These are phyloP conservation scores for Colletotrichum paranaense DNA, from an alignment of 2,329 filamentous ascomycete genomes.

Conservation along the genomic window DNA sequence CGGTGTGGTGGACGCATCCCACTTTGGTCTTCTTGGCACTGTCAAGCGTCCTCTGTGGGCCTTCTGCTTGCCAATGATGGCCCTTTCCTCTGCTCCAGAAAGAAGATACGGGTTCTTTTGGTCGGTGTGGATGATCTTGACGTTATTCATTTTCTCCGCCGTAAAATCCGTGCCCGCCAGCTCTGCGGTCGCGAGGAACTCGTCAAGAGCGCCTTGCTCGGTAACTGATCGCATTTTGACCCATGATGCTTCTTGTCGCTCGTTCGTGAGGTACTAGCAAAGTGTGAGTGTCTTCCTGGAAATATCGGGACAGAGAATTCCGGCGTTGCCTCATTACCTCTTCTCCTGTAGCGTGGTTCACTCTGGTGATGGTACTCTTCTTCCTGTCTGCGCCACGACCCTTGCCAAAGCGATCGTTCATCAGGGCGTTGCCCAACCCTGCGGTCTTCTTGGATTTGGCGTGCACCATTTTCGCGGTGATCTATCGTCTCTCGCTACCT, in stretches of 20 bases:
- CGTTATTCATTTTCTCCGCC: slow-evolving; percentile 98
- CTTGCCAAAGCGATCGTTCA: slow-evolving; percentile 98
- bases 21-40: slow-evolving; percentile 88
- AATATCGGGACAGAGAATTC: no score
- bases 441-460: slow-evolving; percentile 96
- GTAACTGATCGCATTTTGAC: slow-evolving; percentile 99
- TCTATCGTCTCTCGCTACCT: not conserved
- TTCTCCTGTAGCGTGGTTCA: slow-evolving; percentile 84
- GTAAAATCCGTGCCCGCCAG: slow-evolving; percentile 99
- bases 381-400: slow-evolving; percentile 88
- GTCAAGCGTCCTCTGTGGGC: slow-evolving; percentile 83
- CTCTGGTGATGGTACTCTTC: slow-evolving; percentile 72
- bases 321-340: slow-evolving; percentile 57
- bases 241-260: slow-evolving; percentile 91
- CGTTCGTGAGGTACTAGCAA: slow-evolving; percentile 85
- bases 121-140: slow-evolving; percentile 98
- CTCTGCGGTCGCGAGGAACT: slow-evolving; percentile 95
- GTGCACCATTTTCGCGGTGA: slow-evolving; percentile 61
- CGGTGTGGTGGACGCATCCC: slow-evolving; percentile 87
- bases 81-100: slow-evolving; percentile 84
- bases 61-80: slow-evolving; percentile 82
- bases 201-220: slow-evolving; percentile 94
- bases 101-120: slow-evolving; percentile 96
- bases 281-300: slow-evolving; percentile 37
- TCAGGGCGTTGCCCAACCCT: slow-evolving; percentile 95